Conservation (phyloP, 2,329 filamentous ascomycete genomes). For the Ceratocystis papillata region DNA sequence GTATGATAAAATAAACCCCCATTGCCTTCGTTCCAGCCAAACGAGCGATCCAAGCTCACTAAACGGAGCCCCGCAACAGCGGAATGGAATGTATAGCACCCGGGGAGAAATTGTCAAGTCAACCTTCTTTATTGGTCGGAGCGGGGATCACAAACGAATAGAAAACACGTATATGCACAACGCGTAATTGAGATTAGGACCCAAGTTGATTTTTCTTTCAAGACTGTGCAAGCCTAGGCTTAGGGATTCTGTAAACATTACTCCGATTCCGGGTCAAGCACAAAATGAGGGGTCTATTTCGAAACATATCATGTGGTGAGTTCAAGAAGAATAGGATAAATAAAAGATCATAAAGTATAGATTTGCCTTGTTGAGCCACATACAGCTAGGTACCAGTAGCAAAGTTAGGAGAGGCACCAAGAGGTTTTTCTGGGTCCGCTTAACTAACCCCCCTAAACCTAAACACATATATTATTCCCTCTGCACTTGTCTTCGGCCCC, state of each 20-base stretch:
- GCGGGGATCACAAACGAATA: not conserved
- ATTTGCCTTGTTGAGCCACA: not conserved
- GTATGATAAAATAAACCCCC: not conserved
- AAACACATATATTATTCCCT: constrained; percentile 10
- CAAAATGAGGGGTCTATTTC: constrained; percentile 7
- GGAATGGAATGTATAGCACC: not conserved
- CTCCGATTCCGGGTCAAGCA: not conserved
- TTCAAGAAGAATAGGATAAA: no score
- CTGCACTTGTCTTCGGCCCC: not conserved
- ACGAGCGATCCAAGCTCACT: not conserved
- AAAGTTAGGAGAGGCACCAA: not conserved
- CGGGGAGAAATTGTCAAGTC: constrained; percentile 3
- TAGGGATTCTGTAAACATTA: not conserved
- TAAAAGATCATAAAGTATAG: not conserved
- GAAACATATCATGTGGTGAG: not conserved
- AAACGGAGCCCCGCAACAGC: constrained; percentile 9
- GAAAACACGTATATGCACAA: constrained; percentile 3
- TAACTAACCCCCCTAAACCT: constrained; percentile 2
- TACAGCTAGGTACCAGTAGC: not conserved
- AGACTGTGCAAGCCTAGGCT: not conserved
- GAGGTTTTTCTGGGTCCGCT: constrained; percentile 13
- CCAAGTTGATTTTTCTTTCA: not conserved
- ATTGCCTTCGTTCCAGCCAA: not conserved
- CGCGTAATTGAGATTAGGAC: not conserved
- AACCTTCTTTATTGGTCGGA: not conserved